phyloP scores from a whole-genome alignment of 1,284 basidiomycete genomes.

The Microbotryum saponariae region DNA sequence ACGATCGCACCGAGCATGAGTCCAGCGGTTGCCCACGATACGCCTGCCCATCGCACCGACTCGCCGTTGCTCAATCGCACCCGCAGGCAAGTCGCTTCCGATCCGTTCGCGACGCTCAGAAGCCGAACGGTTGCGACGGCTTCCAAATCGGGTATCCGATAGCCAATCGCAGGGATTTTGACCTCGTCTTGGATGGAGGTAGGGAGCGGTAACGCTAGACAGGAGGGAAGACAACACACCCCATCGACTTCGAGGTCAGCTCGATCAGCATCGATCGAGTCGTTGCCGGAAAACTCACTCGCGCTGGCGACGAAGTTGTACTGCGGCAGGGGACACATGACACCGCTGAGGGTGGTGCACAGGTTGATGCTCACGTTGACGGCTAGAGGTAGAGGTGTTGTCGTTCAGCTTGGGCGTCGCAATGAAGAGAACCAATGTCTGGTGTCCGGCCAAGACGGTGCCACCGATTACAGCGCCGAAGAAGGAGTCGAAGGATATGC shows the following conservation, averaged over 20 bases:
- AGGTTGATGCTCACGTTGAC: conserved; percentile 66
- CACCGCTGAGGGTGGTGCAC: conserved; percentile 64
- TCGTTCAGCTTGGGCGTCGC: no score
- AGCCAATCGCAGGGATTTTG: conserved; percentile 70
- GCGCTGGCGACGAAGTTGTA: conserved; percentile 67
- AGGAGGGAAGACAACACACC: background rate
- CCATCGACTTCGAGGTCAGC: background rate
- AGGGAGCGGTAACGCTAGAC: conserved; percentile 25
- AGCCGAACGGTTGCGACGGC: conserved; percentile 70
- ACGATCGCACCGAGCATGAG: conserved; percentile 62
- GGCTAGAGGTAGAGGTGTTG: conserved; percentile 37
- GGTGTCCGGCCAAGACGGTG: no score
- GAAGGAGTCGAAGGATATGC: no score
- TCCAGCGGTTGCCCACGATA: conserved; percentile 67
- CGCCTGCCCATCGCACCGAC: conserved; percentile 65
- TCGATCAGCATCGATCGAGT: background rate
- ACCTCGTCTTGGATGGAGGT: conserved; percentile 38
- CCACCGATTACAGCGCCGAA: no score
- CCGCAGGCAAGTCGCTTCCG: conserved; percentile 79
- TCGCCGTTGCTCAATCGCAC: conserved; percentile 85
- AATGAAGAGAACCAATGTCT: no score
- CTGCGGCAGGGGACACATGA: conserved; percentile 76
- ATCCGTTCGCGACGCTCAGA: conserved; percentile 56
- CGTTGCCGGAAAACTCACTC: conserved; percentile 19
- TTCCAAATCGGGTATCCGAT: conserved; percentile 81